Evolutionary conservation across 441 rosid genomes (phyloP).

Genomic region (Francoa sonchifolia): DNA sequence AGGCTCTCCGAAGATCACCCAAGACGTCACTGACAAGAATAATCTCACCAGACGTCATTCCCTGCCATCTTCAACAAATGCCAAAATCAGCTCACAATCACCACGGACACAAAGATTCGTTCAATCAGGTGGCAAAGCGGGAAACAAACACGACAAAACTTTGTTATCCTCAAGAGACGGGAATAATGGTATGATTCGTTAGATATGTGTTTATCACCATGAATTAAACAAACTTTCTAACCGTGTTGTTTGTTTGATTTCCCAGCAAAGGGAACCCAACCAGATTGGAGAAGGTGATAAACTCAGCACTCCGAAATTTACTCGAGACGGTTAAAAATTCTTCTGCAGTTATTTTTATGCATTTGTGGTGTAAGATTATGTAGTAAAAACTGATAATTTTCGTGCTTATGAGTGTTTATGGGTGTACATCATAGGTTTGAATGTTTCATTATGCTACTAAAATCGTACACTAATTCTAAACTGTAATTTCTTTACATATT

Average conservation of each 20-base stretch:
- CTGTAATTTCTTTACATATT: slow-evolving; percentile 13
- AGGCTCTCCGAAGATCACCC: slow-evolving; percentile 60
- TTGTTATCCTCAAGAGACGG: slow-evolving; percentile 44
- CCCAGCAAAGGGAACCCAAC: slow-evolving; percentile 53
- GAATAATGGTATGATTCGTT: no score
- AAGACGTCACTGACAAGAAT: slow-evolving; percentile 53
- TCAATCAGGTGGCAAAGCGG: slow-evolving; percentile 42
- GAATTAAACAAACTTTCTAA: neutral
- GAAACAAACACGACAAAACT: slow-evolving; percentile 51
- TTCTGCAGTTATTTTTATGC: slow-evolving; percentile 12
- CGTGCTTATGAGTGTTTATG: slow-evolving; percentile 18
- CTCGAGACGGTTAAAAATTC: slow-evolving; percentile 7
- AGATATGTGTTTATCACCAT: neutral
- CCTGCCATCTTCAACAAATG: slow-evolving; percentile 53
- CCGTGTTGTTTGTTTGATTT: slow-evolving; percentile 13
- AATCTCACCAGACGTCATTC: slow-evolving; percentile 56
- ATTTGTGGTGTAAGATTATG: slow-evolving; percentile 21
- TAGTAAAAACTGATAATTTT: slow-evolving; percentile 11
- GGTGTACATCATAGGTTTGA: slow-evolving; percentile 44
- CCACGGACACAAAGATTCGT: slow-evolving; percentile 59
- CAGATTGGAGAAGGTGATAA: slow-evolving; percentile 60
- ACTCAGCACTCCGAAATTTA: no score
- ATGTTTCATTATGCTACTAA: slow-evolving; percentile 12
- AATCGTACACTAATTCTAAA: slow-evolving; percentile 11
- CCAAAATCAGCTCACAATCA: slow-evolving; percentile 62